Evolutionary conservation across 1,139 yeast genomes (phyloP), one percentile per base, ranked within the genome.

Genomic region (Yamadazyma triangularis): DNA sequence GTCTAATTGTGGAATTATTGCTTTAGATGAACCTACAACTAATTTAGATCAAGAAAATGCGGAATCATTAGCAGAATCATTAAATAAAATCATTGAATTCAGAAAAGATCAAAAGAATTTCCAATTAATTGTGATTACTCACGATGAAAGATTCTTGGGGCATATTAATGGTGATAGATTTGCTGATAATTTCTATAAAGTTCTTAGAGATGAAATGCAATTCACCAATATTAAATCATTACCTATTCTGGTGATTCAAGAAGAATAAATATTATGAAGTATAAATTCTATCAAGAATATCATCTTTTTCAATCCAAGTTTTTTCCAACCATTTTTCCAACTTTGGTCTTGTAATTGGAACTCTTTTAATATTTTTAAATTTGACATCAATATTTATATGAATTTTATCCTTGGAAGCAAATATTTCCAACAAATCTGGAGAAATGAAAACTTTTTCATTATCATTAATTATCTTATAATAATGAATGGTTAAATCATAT

Each of bases 21-120:
- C 97, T 0, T 65, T 93, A 26, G 99, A 93, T 58, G 99, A 93
- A 58, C 99, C 99, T 5, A 93, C 99, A 0, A 93, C 98, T 0
- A 93, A 93, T 47, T 67, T 93, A 40, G 99, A 93, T 58, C 77
- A 75, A 35, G 96, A 85, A 35, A 93, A 93, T 51, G 78, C 89
- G 30, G 94, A 84, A 46, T 79, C 95, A 15, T 70, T 93, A 38
- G 98, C 97, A 0, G 74, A 71, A 42, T 82, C 96, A 1, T 64
- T 93, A 42, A 77, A 80, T 40, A 72, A 70, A 35, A 85, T 93
- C 35, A 86, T 93, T 40, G 81, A 79, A 30, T 61, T 78, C 42
- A 71, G 99, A 41, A 73, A 76, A 35, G 68, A 66, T 27, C 98
- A 93, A 53, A 75, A 73, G 50, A 93, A 93, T 53, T 93, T 93